Conservation (phyloP, 106 monocot species). For the Ottelia alismoides region DNA sequence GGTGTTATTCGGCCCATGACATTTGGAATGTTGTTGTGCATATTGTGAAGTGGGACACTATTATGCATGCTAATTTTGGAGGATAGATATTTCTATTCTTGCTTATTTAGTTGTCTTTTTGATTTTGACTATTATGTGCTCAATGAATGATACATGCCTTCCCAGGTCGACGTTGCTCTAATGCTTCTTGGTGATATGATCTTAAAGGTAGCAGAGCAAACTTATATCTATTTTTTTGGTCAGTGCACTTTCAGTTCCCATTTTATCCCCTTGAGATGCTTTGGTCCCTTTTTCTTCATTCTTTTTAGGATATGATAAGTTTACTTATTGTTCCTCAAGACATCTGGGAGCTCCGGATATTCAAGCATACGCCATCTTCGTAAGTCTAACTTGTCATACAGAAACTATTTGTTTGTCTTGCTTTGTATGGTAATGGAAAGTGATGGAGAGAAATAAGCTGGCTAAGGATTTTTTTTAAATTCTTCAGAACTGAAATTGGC, state of each 20-base stretch:
- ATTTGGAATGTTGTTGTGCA: no score
- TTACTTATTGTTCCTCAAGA: slow-evolving; percentile 53
- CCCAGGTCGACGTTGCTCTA: slow-evolving; percentile 64
- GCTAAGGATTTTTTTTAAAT: no score
- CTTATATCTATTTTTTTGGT: no score
- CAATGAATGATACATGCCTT: not conserved
- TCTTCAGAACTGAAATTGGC: no score
- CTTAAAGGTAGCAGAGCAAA: slow-evolving; percentile 8
- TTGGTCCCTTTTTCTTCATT: not conserved
- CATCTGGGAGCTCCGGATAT: slow-evolving; percentile 72
- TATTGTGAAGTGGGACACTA: no score
- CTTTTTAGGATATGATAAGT: slow-evolving; percentile 42
- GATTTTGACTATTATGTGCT: no score
- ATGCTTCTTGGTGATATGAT: slow-evolving; percentile 56
- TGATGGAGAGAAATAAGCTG: no score
- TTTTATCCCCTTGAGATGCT: not conserved
- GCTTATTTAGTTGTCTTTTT: no score
- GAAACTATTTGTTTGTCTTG: not conserved
- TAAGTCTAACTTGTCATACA: slow-evolving; percentile 20
- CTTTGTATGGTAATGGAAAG: no score
- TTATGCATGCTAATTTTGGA: no score
- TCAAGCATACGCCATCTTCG: slow-evolving; percentile 63
- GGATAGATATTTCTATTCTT: no score
- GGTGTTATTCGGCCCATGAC: no score
- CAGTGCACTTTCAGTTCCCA: not conserved